These are phyloP conservation scores for Rhodosporidiobolus sp. DNA, from an alignment of 768 basidiomycete genomes.

Conservation along the genomic window DNA sequence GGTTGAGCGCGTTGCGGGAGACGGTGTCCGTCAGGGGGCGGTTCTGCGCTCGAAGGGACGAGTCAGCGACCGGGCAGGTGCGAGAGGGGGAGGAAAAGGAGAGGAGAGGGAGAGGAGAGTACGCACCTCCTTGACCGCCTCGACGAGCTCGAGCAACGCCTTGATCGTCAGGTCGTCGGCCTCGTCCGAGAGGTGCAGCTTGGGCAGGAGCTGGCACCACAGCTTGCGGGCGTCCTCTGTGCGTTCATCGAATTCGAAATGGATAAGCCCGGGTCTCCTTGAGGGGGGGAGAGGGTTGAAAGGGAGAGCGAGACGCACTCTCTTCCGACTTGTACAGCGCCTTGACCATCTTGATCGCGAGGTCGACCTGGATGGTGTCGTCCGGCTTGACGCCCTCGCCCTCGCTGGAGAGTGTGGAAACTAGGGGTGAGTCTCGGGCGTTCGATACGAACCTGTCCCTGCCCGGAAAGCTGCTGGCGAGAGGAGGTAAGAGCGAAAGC, in stretches of 20 bases:
- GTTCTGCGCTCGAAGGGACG: conserved; percentile 53
- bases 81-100: conserved; percentile 44
- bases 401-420: conserved; percentile 40
- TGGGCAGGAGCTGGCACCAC: conserved; percentile 50
- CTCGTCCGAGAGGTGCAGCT: conserved; percentile 51
- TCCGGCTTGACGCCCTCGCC: conserved; percentile 46
- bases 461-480: neutral
- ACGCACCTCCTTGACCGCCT: conserved; percentile 59
- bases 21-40: conserved; percentile 60
- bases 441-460: no score
- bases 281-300: no score
- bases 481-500: neutral
- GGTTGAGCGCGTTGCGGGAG: conserved; percentile 66
- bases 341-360: conserved; percentile 49
- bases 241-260: no score
- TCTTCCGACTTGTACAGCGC: conserved; percentile 45
- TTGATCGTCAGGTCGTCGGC: conserved; percentile 50
- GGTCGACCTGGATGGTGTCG: conserved; percentile 48
- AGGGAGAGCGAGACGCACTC: conserved; percentile 43
- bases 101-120: neutral
- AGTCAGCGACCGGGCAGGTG: neutral
- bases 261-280: neutral
- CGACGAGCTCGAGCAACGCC: conserved; percentile 58
- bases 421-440: neutral
- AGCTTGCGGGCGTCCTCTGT: conserved; percentile 51